Conservation (phyloP, 2,329 filamentous ascomycete species). For the Didymella lethalis region DNA sequence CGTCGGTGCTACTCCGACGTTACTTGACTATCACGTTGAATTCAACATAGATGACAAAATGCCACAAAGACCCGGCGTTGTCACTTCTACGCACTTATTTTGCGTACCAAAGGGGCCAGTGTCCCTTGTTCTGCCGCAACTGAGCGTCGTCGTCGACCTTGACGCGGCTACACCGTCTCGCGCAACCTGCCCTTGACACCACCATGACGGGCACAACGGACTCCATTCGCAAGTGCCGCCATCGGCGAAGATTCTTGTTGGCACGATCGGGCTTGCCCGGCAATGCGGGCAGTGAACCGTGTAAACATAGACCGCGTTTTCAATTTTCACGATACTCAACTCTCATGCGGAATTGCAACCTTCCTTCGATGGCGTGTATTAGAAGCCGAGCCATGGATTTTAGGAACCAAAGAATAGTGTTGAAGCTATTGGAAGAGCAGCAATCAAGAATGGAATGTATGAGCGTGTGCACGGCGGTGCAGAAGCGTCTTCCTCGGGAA, state of each 20-base stretch:
- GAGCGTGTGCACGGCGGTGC: constrained; percentile 10
- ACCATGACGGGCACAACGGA: constrained; percentile 12
- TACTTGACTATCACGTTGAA: constrained; percentile 1
- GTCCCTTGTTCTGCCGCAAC: neutral
- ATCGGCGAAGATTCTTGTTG: constrained; percentile 17
- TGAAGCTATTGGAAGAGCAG: constrained; percentile 1
- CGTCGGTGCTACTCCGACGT: constrained; percentile 10
- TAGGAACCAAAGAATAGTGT: neutral
- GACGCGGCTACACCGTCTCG: constrained; percentile 19
- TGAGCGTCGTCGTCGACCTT: constrained; percentile 3
- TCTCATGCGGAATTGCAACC: constrained; percentile 4
- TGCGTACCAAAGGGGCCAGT: neutral
- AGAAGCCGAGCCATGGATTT: neutral
- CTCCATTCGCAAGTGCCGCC: constrained; percentile 8
- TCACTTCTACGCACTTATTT: neutral
- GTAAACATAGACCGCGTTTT: constrained; percentile 1
- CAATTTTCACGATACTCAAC: constrained; percentile 10
- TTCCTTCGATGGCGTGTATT: constrained; percentile 5
- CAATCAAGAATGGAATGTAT: constrained; percentile 7
- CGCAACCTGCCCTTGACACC: constrained; percentile 19
- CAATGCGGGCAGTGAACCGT: neutral
- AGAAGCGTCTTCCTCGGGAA: constrained; percentile 21
- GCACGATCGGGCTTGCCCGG: constrained; percentile 14
- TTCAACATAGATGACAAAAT: constrained; percentile 8
- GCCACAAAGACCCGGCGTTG: neutral